Percentiles rank a stretch among this genome's conserved stretches.
These are phyloP conservation scores for Amborella trichopoda DNA, from an alignment of 164 flowering plant species.

Conservation along the genomic window DNA sequence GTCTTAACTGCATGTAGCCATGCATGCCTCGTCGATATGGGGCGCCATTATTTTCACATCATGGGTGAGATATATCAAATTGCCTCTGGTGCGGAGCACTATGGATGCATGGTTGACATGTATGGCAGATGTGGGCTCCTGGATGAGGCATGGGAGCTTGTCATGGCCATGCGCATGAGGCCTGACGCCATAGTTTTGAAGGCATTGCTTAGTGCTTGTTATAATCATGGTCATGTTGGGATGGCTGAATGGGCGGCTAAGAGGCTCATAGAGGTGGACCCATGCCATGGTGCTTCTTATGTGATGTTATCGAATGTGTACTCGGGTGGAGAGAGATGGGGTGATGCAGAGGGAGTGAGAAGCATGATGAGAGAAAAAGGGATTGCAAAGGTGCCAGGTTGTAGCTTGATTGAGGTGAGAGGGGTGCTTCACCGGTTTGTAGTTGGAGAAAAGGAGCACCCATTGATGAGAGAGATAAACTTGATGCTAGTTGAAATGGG, in stretches of 20 bases:
- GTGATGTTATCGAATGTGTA: conserved; percentile 47
- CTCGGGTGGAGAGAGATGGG: conserved; percentile 30
- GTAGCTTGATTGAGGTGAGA: conserved; percentile 47
- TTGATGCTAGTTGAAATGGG: conserved; percentile 22
- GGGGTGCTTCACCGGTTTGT: conserved; percentile 50
- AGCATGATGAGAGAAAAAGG: conserved; percentile 34
- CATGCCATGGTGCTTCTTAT: conserved; percentile 43
- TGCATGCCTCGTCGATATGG: conserved; percentile 38
- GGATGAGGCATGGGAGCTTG: conserved; percentile 33
- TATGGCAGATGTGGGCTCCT: conserved; percentile 38
- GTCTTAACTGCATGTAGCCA: conserved; percentile 48
- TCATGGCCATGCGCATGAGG: conserved; percentile 19
- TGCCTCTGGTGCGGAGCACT: conserved; percentile 49
- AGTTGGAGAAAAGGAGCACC: conserved; percentile 53
- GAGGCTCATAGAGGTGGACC: conserved; percentile 28
- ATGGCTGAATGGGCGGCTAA: conserved; percentile 42
- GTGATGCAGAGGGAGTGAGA: conserved; percentile 29
- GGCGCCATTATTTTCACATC: conserved; percentile 22
- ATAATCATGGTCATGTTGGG: conserved; percentile 19
- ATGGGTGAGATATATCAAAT: conserved; percentile 34
- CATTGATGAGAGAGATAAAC: conserved; percentile 24
- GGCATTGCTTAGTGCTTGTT: conserved; percentile 48
- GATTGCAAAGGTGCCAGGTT: conserved; percentile 50
- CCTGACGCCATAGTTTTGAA: conserved; percentile 57
- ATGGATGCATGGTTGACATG: conserved; percentile 43